phyloP scores from a whole-genome alignment of 2,329 filamentous ascomycete genomes.

The Nigrospora sphaerica region DNA sequence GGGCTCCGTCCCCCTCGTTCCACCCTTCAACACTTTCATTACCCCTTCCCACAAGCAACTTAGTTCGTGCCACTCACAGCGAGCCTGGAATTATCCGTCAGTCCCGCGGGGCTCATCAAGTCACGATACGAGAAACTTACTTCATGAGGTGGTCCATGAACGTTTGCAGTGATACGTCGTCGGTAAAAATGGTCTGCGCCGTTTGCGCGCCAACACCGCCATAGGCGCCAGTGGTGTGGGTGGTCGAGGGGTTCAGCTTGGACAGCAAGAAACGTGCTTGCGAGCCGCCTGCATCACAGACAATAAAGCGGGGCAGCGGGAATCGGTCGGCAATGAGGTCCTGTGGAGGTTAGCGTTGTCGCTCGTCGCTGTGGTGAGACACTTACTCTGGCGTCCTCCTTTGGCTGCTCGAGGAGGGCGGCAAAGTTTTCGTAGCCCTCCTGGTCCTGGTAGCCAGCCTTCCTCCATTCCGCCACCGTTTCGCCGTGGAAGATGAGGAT shows the following conservation, averaged over 20 bases:
- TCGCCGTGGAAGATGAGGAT: slow-evolving; percentile 99
- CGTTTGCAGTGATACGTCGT: slow-evolving; percentile 94
- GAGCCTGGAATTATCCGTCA: slow-evolving; percentile 27
- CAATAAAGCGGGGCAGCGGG: slow-evolving; percentile 95
- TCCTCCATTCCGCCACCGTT: slow-evolving; percentile 95
- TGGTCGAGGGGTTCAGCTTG: slow-evolving; percentile 96
- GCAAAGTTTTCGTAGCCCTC: slow-evolving; percentile 98
- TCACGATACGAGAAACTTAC: slow-evolving; percentile 41
- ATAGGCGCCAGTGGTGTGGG: slow-evolving; percentile 87
- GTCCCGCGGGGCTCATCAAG: not conserved
- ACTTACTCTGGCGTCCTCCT: slow-evolving; percentile 87
- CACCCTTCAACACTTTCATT: no score
- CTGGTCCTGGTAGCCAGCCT: slow-evolving; percentile 95
- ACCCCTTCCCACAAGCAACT: slow-evolving; percentile 1
- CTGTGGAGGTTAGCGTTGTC: slow-evolving; percentile 34
- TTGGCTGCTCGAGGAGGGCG: slow-evolving; percentile 79
- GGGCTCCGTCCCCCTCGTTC: no score
- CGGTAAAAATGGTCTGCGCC: slow-evolving; percentile 97
- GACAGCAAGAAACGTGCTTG: slow-evolving; percentile 95
- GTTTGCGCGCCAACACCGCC: slow-evolving; percentile 79
- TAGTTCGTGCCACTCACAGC: slow-evolving; percentile 59
- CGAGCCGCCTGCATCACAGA: slow-evolving; percentile 96
- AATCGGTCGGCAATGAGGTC: slow-evolving; percentile 97
- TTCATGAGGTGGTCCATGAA: slow-evolving; percentile 99
- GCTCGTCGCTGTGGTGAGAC: slow-evolving; percentile 11